phyloP scores from a whole-genome alignment of 306 rosid species.

The Lathyrus oleraceus region DNA sequence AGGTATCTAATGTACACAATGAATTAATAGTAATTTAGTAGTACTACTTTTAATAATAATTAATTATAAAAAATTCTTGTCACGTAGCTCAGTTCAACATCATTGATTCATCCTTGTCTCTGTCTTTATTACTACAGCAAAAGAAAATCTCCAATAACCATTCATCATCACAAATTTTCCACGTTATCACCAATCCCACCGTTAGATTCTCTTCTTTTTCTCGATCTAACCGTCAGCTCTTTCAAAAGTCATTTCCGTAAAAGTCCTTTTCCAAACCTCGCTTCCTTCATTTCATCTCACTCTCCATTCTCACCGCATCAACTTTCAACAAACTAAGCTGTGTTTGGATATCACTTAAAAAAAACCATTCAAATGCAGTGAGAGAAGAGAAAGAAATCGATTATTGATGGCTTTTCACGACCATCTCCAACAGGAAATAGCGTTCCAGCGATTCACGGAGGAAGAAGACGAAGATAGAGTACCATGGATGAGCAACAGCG shows the following conservation, averaged over 20 bases:
- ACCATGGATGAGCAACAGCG: not conserved
- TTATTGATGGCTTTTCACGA: constrained; percentile 61
- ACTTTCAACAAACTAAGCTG: not conserved
- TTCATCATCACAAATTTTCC: constrained; percentile 33
- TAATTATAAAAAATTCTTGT: constrained; percentile 26
- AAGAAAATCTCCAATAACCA: constrained; percentile 38
- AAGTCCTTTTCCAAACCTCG: constrained; percentile 33
- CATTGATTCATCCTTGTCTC: constrained; percentile 27
- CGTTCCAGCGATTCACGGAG: constrained; percentile 56
- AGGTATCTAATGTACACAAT: too few relatives aligned
- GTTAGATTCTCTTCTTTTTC: constrained; percentile 35
- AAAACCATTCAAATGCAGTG: constrained; percentile 27
- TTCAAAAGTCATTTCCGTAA: constrained; percentile 27
- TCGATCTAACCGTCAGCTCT: constrained; percentile 35
- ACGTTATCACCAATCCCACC: constrained; percentile 53
- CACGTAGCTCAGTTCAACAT: constrained; percentile 38
- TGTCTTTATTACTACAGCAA: constrained; percentile 33
- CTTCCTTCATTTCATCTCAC: not conserved
- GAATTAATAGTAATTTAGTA: too few relatives aligned
- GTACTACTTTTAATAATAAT: not conserved
- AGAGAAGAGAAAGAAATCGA: not conserved
- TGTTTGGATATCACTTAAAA: not conserved
- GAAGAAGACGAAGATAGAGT: constrained; percentile 37
- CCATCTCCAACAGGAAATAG: constrained; percentile 55
- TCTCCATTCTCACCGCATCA: not conserved